Conservation (phyloP, 345 rosid genomes). For the Nephelium lappaceum region DNA sequence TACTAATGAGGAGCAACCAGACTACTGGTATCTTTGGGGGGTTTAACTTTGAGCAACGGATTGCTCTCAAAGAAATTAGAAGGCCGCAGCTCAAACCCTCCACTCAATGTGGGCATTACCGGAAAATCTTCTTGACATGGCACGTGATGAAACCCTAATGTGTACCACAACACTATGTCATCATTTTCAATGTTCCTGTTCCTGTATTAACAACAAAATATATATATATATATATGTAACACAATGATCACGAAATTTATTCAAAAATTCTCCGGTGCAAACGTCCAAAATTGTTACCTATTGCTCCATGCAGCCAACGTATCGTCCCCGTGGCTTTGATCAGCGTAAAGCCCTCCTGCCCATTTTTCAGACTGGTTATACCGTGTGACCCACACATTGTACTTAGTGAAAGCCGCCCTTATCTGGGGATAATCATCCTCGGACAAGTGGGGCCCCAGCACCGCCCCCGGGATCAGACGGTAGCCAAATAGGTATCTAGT, state of each 20-base stretch:
- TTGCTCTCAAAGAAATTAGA: slow-evolving; percentile 32
- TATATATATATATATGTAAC: no score
- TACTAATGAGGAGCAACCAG: neutral
- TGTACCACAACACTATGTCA: slow-evolving; percentile 36
- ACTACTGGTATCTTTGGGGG: neutral
- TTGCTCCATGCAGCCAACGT: slow-evolving; percentile 40
- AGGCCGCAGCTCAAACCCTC: slow-evolving; percentile 37
- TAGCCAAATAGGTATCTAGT: slow-evolving; percentile 43
- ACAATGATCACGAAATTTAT: neutral
- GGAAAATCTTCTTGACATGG: slow-evolving; percentile 42
- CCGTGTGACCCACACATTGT: slow-evolving; percentile 48
- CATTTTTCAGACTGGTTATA: slow-evolving; percentile 53
- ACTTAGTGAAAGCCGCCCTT: slow-evolving; percentile 38
- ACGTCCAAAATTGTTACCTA: slow-evolving; percentile 25
- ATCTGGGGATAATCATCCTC: slow-evolving; percentile 44
- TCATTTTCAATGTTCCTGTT: slow-evolving; percentile 27
- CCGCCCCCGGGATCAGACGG: slow-evolving; percentile 33
- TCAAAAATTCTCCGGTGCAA: no score
- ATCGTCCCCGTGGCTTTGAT: slow-evolving; percentile 45
- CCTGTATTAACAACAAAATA: slow-evolving; percentile 6
- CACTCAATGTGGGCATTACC: slow-evolving; percentile 30
- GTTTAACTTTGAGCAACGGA: slow-evolving; percentile 30
- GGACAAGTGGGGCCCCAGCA: slow-evolving; percentile 26
- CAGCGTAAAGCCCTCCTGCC: slow-evolving; percentile 43
- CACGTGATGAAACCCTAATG: slow-evolving; percentile 35